phyloP scores from a whole-genome alignment of 2,329 filamentous ascomycete species.

The Eurotiales sp. region DNA sequence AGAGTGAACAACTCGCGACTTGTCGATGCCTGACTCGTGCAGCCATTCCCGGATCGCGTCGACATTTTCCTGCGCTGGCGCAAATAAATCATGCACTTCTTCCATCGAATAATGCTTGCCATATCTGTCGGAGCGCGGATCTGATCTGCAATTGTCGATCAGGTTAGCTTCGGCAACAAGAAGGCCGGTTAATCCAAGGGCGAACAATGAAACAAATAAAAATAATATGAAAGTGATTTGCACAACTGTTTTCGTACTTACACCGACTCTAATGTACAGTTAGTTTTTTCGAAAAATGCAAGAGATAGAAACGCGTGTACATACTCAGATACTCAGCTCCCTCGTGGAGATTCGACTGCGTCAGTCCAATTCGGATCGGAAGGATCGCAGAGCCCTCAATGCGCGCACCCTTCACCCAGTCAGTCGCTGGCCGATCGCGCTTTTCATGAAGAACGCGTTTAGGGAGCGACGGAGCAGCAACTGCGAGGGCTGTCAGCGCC shows the following conservation, averaged over 20 bases:
- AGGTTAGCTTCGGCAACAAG: no score
- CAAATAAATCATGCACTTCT: conserved; percentile 23
- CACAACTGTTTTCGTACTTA: background rate
- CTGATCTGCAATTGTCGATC: conserved; percentile 9
- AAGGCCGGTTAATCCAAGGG: no score
- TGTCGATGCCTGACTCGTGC: conserved; percentile 16
- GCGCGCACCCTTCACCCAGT: conserved; percentile 39
- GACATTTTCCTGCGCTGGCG: conserved; percentile 23
- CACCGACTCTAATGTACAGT: conserved; percentile 9
- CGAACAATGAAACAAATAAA: no score
- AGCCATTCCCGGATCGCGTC: conserved; percentile 24
- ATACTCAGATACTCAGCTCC: conserved; percentile 39
- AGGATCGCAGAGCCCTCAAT: conserved; percentile 34
- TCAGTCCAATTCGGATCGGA: conserved; percentile 46
- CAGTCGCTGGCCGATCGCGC: conserved; percentile 26
- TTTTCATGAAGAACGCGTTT: conserved; percentile 44
- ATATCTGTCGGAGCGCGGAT: conserved; percentile 12
- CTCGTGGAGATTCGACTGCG: conserved; percentile 44
- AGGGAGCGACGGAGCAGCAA: conserved; percentile 23
- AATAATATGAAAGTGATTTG: no score
- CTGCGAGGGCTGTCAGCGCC: conserved; percentile 20
- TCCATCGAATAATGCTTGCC: conserved; percentile 14
- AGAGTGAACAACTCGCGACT: conserved; percentile 24
- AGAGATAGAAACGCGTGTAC: background rate
- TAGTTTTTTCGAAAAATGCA: background rate